These are phyloP conservation scores for Candida sanyiensis DNA, from an alignment of 805 yeast species.

Conservation along the genomic window DNA sequence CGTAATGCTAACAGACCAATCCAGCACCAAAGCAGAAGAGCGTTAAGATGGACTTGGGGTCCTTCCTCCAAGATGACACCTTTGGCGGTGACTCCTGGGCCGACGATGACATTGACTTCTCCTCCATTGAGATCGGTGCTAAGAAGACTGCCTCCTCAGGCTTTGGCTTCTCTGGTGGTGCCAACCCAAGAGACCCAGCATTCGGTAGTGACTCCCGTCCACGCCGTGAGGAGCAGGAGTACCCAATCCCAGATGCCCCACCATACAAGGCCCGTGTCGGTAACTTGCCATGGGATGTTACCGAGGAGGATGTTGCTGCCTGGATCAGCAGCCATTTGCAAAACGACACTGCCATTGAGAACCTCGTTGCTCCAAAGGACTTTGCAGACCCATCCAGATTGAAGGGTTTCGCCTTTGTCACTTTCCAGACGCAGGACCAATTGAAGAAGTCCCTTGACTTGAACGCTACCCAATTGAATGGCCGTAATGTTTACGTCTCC, in stretches of 20 bases:
- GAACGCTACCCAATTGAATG: slow-evolving; percentile 63
- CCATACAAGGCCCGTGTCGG: slow-evolving; percentile 89
- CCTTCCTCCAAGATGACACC: slow-evolving; percentile 74
- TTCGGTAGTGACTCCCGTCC: slow-evolving; percentile 32
- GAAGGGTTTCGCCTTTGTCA: slow-evolving; percentile 86
- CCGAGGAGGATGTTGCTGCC: slow-evolving; percentile 55
- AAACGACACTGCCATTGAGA: slow-evolving; percentile 51
- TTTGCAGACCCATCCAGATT: slow-evolving; percentile 51
- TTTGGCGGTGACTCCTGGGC: slow-evolving; percentile 80
- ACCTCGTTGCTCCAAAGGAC: slow-evolving; percentile 72
- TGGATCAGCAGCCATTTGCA: slow-evolving; percentile 53
- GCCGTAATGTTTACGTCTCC: slow-evolving; percentile 65
- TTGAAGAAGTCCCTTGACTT: slow-evolving; percentile 67
- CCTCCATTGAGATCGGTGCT: slow-evolving; percentile 51
- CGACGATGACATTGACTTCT: slow-evolving; percentile 73
- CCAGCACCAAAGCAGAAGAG: slow-evolving; percentile 61
- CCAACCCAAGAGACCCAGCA: slow-evolving; percentile 34
- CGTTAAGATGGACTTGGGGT: slow-evolving; percentile 77
- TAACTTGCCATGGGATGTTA: slow-evolving; percentile 78
- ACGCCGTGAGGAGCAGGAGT: slow-evolving; percentile 54
- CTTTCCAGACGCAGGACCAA: slow-evolving; percentile 71
- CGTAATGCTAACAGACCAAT: slow-evolving; percentile 5
- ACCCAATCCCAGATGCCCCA: slow-evolving; percentile 83
- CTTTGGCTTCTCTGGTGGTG: slow-evolving; percentile 27
- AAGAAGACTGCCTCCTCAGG: slow-evolving; percentile 27